These are phyloP conservation scores for Fusarium armeniacum DNA, from an alignment of 2,329 filamentous ascomycete genomes.

Conservation along the genomic window DNA sequence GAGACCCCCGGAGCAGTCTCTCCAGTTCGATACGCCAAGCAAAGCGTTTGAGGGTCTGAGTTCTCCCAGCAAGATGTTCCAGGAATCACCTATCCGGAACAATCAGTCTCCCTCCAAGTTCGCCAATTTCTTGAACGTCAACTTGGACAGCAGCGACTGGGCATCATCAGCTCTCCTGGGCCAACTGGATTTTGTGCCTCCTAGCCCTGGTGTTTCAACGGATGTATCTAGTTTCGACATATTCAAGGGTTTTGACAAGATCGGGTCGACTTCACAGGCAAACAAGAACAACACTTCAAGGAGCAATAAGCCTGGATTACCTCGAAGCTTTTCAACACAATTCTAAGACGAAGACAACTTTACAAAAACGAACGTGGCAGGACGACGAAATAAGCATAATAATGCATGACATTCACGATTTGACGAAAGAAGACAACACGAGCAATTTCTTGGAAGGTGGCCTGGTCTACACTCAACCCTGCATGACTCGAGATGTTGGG, in stretches of 20 bases:
- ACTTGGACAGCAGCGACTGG: slow-evolving; percentile 57
- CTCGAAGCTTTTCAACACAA: slow-evolving; percentile 53
- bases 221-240: slow-evolving; percentile 76
- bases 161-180: slow-evolving; percentile 52
- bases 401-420: slow-evolving; percentile 48
- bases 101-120: slow-evolving; percentile 67
- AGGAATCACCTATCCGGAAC: slow-evolving; percentile 53
- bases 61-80: slow-evolving; percentile 68
- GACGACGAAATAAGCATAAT: slow-evolving; percentile 46
- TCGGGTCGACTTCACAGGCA: slow-evolving; percentile 65
- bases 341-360: slow-evolving; percentile 45
- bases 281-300: slow-evolving; percentile 43
- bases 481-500: slow-evolving; percentile 31
- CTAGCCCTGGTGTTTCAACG: slow-evolving; percentile 66
- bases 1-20: slow-evolving; percentile 61
- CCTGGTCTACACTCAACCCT: slow-evolving; percentile 25
- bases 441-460: slow-evolving; percentile 35
- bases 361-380: slow-evolving; percentile 26
- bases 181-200: slow-evolving; percentile 57
- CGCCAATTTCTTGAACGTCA: slow-evolving; percentile 53
- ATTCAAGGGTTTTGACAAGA: slow-evolving; percentile 81
- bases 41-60: slow-evolving; percentile 68
- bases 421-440: slow-evolving; percentile 46
- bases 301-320: slow-evolving; percentile 49
- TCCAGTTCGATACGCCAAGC: slow-evolving; percentile 67